Evolutionary conservation across 495 filamentous ascomycete species (phyloP), one percentile per base, ranked within the genome.

Genomic region (Penicillium nucicola): DNA sequence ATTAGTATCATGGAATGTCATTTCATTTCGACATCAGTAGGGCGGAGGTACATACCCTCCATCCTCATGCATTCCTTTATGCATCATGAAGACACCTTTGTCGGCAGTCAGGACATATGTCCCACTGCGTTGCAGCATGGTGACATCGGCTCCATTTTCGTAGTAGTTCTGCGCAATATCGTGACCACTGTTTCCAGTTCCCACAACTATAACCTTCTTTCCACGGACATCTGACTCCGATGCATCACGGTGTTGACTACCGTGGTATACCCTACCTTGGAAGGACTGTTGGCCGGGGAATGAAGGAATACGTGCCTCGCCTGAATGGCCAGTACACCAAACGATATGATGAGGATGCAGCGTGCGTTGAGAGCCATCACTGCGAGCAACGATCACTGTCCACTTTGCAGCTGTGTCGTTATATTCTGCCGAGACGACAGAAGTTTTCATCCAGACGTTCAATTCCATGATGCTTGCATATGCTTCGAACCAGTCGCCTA

Each of bases 81-180:
- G 72, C 43, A 84, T 56, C 55, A 85, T 74, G 22, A 82, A 76
- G 1, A 84, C 65, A 1, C 77, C 81, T 20, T 77, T 78, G 6
- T 85, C 72, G 35, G 74, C 78, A 6, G 80, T 80, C n/a, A 92
- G 69, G 11, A 95, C 85, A 53, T 80, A 84, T 0, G 90, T 92
- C 5, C 81, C 82, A 0, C 83, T 83, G 12, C 90, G 80, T 69
- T 95, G 90, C 5, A 95, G 64, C 66, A 95, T 82, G 17, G 88
- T 92, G 4, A 91, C 86, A 18, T 87, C 76, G 22, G 71, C 69
- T 0, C 90, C 90, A 30, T 87, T 84, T 50, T 92, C 87, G 62
- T 84, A 84, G 58, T 77, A 92, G 59, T 92, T 85, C 64, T 92
- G 86, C 11, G 87, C 84, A 53, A 93, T 93, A 58, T 93, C 90